Percentiles rank a stretch among this genome's conserved stretches.
phyloP scores from a whole-genome alignment of 2,329 filamentous ascomycete species.

The Huntiella omanensis region DNA sequence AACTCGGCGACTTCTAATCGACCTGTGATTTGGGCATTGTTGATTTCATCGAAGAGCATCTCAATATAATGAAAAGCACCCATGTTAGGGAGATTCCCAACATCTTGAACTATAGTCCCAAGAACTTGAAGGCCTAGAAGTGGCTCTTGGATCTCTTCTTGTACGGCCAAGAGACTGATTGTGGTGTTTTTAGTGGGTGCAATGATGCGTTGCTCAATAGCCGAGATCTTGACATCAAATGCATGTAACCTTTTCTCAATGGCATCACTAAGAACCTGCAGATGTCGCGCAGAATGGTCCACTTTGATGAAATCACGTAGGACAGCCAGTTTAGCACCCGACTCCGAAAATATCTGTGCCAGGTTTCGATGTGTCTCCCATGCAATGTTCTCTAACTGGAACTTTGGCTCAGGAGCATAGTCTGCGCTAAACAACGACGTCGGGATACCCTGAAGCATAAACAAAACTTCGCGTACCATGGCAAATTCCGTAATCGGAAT shows the following conservation, averaged over 20 bases:
- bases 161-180: slow-evolving; percentile 47
- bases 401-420: slow-evolving; percentile 22
- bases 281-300: slow-evolving; percentile 32
- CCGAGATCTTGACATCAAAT: slow-evolving; percentile 40
- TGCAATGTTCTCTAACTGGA: slow-evolving; percentile 29
- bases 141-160: slow-evolving; percentile 34
- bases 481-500: slow-evolving; percentile 49
- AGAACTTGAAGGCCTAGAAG: slow-evolving; percentile 40
- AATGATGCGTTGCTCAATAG: slow-evolving; percentile 41
- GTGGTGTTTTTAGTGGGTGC: slow-evolving; percentile 31
- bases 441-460: slow-evolving; percentile 65
- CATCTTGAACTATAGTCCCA: slow-evolving; percentile 38
- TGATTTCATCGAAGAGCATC: slow-evolving; percentile 52
- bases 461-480: slow-evolving; percentile 56
- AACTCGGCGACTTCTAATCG: slow-evolving; percentile 41
- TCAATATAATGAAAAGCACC: slow-evolving; percentile 60
- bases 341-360: slow-evolving; percentile 27
- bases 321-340: slow-evolving; percentile 25
- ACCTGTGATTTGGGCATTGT: slow-evolving; percentile 49
- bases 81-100: slow-evolving; percentile 29
- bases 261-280: slow-evolving; percentile 54
- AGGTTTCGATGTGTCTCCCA: slow-evolving; percentile 32
- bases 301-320: slow-evolving; percentile 26
- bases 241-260: slow-evolving; percentile 34
- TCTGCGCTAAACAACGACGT: slow-evolving; percentile 47